phyloP scores from a whole-genome alignment of 75 land plant genomes.

The Larix kaempferi region DNA sequence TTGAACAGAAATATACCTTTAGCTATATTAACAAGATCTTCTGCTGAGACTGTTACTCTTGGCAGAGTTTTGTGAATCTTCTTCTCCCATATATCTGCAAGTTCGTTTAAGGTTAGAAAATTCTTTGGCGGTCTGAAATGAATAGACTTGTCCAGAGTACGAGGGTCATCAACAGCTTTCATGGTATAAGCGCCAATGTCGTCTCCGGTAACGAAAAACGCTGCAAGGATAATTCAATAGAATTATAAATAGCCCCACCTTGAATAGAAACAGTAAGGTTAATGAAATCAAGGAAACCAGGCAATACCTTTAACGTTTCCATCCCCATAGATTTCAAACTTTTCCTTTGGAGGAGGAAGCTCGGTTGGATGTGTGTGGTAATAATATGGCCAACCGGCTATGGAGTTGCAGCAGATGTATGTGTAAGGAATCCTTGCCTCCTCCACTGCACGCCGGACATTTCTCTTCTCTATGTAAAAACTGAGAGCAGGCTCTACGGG shows the following conservation, averaged over 20 bases:
- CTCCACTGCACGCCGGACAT: conserved; percentile 17
- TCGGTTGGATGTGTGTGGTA: conserved; percentile 13
- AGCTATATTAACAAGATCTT: conserved; percentile 16
- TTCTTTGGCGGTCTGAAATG: conserved; percentile 23
- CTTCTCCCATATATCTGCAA: conserved; percentile 24
- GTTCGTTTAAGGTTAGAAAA: conserved; percentile 17
- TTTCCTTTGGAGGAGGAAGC: conserved; percentile 11
- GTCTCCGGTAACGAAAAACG: conserved; percentile 12
- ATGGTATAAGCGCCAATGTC: conserved; percentile 27
- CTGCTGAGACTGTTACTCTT: conserved; percentile 13
- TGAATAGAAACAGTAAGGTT: no score
- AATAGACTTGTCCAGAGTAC: conserved; percentile 12
- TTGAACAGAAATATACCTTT: conserved; percentile 28
- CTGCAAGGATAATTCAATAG: conserved; percentile 5
- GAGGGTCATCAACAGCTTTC: conserved; percentile 15
- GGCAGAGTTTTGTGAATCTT: conserved; percentile 18
- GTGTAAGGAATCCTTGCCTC: conserved; percentile 31
- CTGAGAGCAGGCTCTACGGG: conserved; percentile 7
- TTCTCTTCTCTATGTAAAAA: conserved; percentile 10
- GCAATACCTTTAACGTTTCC: conserved; percentile 31
- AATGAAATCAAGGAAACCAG: background rate
- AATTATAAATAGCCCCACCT: no score
- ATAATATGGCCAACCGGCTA: conserved; percentile 24
- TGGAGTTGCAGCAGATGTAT: conserved; percentile 13
- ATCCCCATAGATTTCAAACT: conserved; percentile 25